A percentile compares a stretch with the other conserved stretches of the same genome.
Evolutionary conservation across 116 monocot species (phyloP).

Genomic region (Dioscorea cayenensis): DNA sequence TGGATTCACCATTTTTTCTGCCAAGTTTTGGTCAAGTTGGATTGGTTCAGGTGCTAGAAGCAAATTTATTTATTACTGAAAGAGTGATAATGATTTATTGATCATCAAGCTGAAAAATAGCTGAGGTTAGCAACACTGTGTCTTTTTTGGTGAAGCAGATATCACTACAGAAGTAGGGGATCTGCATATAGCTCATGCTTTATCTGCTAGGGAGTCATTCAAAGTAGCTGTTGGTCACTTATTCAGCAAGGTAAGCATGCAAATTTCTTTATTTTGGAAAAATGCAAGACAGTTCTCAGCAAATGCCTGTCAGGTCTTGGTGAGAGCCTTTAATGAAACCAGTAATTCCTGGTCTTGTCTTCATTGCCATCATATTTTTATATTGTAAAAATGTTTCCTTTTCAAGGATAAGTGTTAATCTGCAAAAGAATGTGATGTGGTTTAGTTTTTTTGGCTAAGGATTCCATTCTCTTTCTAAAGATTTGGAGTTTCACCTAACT

Average conservation of each 20-base stretch:
- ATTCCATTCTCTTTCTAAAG: not conserved
- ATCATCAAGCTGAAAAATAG: conserved; percentile 43
- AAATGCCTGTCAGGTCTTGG: conserved; percentile 44
- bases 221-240: conserved; percentile 48
- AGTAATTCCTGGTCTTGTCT: conserved; percentile 4
- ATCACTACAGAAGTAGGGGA: conserved; percentile 22
- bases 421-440: not conserved
- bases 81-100: conserved; percentile 59
- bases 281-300: conserved; percentile 23
- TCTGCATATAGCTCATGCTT: conserved; percentile 16
- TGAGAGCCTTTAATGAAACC: conserved; percentile 33
- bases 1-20: conserved; percentile 45
- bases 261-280: conserved; percentile 42
- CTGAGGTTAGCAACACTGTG: conserved; percentile 14
- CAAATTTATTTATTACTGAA: conserved; percentile 71
- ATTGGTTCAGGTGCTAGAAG: conserved; percentile 55
- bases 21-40: conserved; percentile 72
- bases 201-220: conserved; percentile 45
- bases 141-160: conserved; percentile 26
- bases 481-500: not conserved
- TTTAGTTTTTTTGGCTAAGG: not conserved
- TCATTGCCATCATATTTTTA: not conserved
- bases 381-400: no score
- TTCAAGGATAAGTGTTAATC: not conserved
- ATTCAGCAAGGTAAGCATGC: conserved; percentile 36